Conservation (phyloP, 768 basidiomycete species). For the Pulveroboletus sp. region DNA sequence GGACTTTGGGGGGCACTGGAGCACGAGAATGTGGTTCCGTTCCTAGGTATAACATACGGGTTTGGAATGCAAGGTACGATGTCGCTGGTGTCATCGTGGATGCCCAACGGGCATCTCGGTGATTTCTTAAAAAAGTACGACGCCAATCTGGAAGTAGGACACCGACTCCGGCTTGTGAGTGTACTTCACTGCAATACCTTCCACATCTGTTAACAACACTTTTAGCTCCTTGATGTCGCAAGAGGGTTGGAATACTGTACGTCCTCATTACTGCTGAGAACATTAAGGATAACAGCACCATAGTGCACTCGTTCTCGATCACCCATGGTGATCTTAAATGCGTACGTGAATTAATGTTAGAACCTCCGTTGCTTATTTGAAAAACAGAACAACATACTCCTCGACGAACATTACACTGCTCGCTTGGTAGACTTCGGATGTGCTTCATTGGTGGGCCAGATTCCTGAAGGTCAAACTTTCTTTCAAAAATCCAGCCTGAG, state of each 20-base stretch:
- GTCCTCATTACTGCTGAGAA: background rate
- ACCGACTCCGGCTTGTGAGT: background rate
- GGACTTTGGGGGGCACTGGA: background rate
- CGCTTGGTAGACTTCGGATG: constrained; percentile 46
- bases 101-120: background rate
- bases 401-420: constrained; percentile 25
- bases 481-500: constrained; percentile 23
- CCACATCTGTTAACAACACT: background rate
- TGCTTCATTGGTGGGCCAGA: no score
- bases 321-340: background rate
- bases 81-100: background rate
- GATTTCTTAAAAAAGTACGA: background rate
- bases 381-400: constrained; percentile 18
- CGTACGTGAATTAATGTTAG: background rate
- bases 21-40: background rate
- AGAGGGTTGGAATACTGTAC: background rate
- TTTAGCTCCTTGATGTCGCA: background rate
- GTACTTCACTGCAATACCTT: no score
- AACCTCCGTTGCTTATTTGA: background rate
- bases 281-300: background rate
- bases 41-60: no score
- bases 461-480: background rate
- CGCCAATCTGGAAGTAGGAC: background rate
- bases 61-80: background rate
- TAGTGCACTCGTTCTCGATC: background rate